Evolutionary conservation across 306 rosid species (phyloP).

Genomic region (Fragaria nilgerrensis): DNA sequence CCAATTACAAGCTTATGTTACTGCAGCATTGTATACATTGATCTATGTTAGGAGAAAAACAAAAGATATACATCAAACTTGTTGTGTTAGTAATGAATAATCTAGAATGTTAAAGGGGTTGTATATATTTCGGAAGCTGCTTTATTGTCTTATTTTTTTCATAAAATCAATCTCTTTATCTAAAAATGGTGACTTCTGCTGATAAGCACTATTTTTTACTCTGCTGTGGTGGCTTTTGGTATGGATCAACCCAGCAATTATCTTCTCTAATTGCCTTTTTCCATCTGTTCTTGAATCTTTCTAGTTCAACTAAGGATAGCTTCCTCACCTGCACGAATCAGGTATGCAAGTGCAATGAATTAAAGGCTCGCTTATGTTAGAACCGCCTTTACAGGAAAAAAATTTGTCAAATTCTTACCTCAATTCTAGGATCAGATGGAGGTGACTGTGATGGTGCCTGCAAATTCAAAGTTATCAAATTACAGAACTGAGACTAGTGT

Average conservation of each 20-base stretch:
- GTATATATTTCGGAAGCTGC: background rate
- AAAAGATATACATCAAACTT: background rate
- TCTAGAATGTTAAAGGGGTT: background rate
- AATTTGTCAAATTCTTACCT: slow-evolving; percentile 23
- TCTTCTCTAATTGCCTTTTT: slow-evolving; percentile 38
- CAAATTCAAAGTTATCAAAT: slow-evolving; percentile 17
- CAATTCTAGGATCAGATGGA: slow-evolving; percentile 31
- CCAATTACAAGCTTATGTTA: slow-evolving; percentile 2
- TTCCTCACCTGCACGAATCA: slow-evolving; percentile 38
- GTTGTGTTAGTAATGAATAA: background rate
- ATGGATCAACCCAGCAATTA: slow-evolving; percentile 36
- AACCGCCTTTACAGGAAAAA: background rate
- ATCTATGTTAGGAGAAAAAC: background rate
- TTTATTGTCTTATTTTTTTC: background rate
- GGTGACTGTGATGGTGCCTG: slow-evolving; percentile 17
- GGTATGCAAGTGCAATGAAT: background rate
- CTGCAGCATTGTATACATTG: background rate
- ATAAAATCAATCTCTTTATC: background rate
- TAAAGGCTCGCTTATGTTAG: background rate
- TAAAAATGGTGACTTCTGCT: background rate
- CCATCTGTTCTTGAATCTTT: slow-evolving; percentile 47
- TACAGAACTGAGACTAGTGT: background rate
- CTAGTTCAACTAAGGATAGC: slow-evolving; percentile 34
- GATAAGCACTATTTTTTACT: background rate
- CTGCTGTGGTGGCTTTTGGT: slow-evolving; percentile 8